Base-by-base conservation (phyloP, 306 rosid species). In the Citrullus colocynthis region DNA sequence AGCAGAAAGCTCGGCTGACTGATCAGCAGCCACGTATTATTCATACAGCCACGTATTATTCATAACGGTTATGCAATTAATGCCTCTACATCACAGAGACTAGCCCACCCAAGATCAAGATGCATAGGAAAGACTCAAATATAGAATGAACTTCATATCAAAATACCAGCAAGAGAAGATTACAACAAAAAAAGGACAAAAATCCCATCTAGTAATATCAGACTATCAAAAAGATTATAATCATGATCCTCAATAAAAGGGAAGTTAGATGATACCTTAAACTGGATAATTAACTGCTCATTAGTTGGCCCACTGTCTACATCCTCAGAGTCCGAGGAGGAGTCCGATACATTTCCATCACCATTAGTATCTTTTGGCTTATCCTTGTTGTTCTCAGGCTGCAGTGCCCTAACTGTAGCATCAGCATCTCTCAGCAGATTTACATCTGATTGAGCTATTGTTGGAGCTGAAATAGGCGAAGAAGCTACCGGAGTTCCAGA, bases 321-420 rank as follows among this genome's bases (percentile, higher is more conserved):
- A 52, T 92, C 99, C 84, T 92, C 99, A 16, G 97, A 95, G 84
- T 95, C 99, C 52, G 99, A 95, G 55, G 98, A 91, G 61, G 96
- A 85, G 79, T 95, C 97, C 55, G 97, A 88, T 82, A 73, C 59
- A 61, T 86, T 89, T 61, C 89, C 88, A 82, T 86, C 97, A 63
- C 89, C 97, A 83, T 90, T 89, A 62, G 85, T 83, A 88, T 90
- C 97, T 78, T 92, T 92, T 72, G 81, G 88, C 83, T 87, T 92
- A 82, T 90, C 98, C 80, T 86, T 90, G 86, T 81, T 88, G 80
- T 81, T 91, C 56, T 91, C 97, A 36, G 86, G 84, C 69, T 82
- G 96, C 79, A 83, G 87, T 79, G 85, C 93, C 89, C 87, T 92
- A 14, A 87, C 76, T 56, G 82, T 63, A 77, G 88, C 75, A 66